Percentiles rank a stretch among this genome's conserved stretches.
These are phyloP conservation scores for Neostapfia colusana DNA, from an alignment of 176 grass and related monocot species.

Conservation along the genomic window DNA sequence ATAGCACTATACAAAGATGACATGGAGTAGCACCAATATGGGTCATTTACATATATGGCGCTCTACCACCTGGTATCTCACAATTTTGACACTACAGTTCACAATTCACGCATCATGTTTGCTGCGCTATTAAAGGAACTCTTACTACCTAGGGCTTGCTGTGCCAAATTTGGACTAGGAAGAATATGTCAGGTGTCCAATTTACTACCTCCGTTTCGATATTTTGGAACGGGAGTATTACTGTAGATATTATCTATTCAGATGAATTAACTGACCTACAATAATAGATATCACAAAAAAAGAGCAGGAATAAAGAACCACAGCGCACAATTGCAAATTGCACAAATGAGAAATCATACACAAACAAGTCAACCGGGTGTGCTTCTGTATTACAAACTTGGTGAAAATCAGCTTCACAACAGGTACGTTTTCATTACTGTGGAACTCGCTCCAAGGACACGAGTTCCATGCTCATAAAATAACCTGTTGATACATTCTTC, in stretches of 20 bases:
- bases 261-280: background rate
- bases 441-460: conserved; percentile 15
- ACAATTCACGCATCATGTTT: background rate
- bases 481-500: conserved; percentile 25
- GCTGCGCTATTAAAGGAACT: no score
- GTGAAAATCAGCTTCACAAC: conserved; percentile 16
- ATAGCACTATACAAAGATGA: no score
- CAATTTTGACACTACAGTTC: no score
- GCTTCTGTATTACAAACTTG: conserved; percentile 30
- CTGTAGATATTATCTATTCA: background rate
- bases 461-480: conserved; percentile 12
- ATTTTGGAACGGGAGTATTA: no score
- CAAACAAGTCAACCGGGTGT: background rate
- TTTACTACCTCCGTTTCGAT: no score
- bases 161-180: background rate
- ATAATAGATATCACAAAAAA: no score
- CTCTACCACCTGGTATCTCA: no score
- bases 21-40: background rate
- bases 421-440: conserved; percentile 17
- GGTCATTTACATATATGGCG: no score
- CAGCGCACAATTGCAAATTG: background rate
- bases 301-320: background rate
- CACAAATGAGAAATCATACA: background rate
- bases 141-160: no score
- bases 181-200: background rate